Evolutionary conservation across 495 filamentous ascomycete genomes (phyloP), one percentile per base, ranked within the genome.

Genomic region (Stereocaulon alpinum): DNA sequence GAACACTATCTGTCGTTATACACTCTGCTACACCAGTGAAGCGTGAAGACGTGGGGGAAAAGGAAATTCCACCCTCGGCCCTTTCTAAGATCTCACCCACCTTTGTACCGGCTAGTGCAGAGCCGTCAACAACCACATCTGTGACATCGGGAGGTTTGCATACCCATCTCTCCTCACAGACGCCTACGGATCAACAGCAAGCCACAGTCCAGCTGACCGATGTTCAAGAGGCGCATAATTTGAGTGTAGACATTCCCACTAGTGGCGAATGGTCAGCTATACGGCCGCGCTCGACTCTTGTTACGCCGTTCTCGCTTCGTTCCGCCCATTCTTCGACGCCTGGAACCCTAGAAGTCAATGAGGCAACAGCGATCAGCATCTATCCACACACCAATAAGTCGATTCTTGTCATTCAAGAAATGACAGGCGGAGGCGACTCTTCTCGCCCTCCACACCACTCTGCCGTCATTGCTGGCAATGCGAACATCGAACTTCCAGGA

Each of bases 331-430:
- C 78, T 1, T 76, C 73, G 15, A 79, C 76, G 7, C 77, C 77
- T 0, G 77, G 77, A 2, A 72, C 73, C 0, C 64, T 80, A n/a
- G 78, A 81, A 57, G 75, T 81, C 45, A 75, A 82, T 48, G 89
- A 96, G 72, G 91, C 90, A 14, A 84, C 83, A 60, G 87, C 87
- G 18, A 83, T 96, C 48, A 85, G 82, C 59, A 85, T 95, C 40
- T 93, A 86, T 67, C 84, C 89, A 3, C 91, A 96, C 68, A 88
- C 90, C 67, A 96, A 95, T 62, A 83, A 84, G 60, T 92, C 88
- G 3, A 75, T 89, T 12, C 72, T 93, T 48, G 84, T 95, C 43
- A 81, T 94, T 43, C 86, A 90, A 63, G 81, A 77, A 70, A 70
- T 71, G 40, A 71, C 72, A 30, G 63, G 70, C 18, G 64, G 65